Evolutionary conservation across 805 yeast genomes (phyloP).

Genomic region (Teunomyces gatunensis): DNA sequence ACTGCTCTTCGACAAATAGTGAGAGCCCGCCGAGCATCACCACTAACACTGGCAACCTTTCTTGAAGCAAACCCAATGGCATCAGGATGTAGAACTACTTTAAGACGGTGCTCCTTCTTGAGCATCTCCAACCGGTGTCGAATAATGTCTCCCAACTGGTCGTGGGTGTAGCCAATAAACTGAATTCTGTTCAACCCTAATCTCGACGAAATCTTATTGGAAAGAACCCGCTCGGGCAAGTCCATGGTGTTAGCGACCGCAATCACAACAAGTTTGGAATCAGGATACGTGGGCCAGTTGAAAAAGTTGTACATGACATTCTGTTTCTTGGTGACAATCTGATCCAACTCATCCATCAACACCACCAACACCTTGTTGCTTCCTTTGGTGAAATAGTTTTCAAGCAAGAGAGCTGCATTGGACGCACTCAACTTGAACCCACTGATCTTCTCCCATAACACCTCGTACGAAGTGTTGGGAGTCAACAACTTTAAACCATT

Average conservation of each 20-base stretch:
- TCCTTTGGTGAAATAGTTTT: slow-evolving; percentile 56
- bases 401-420: slow-evolving; percentile 66
- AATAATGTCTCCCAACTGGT: slow-evolving; percentile 74
- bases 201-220: slow-evolving; percentile 88
- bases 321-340: slow-evolving; percentile 77
- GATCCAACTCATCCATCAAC: slow-evolving; percentile 90
- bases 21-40: slow-evolving; percentile 93
- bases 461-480: slow-evolving; percentile 80
- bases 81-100: slow-evolving; percentile 53
- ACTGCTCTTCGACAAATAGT: slow-evolving; percentile 86
- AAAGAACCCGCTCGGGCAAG: slow-evolving; percentile 81
- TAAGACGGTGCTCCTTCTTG: slow-evolving; percentile 34
- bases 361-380: slow-evolving; percentile 49
- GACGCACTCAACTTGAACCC: slow-evolving; percentile 56
- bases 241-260: slow-evolving; percentile 99
- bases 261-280: slow-evolving; percentile 78
- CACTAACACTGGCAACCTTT: slow-evolving; percentile 93
- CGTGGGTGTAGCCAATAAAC: slow-evolving; percentile 84
- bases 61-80: slow-evolving; percentile 91
- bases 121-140: slow-evolving; percentile 58
- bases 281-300: slow-evolving; percentile 90
- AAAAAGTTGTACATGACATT: slow-evolving; percentile 91
- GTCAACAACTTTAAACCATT: slow-evolving; percentile 84
- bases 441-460: slow-evolving; percentile 73
- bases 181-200: slow-evolving; percentile 83